phyloP scores from a whole-genome alignment of 352 stramenopile genomes.

The Globisporangium recalcitrans region DNA sequence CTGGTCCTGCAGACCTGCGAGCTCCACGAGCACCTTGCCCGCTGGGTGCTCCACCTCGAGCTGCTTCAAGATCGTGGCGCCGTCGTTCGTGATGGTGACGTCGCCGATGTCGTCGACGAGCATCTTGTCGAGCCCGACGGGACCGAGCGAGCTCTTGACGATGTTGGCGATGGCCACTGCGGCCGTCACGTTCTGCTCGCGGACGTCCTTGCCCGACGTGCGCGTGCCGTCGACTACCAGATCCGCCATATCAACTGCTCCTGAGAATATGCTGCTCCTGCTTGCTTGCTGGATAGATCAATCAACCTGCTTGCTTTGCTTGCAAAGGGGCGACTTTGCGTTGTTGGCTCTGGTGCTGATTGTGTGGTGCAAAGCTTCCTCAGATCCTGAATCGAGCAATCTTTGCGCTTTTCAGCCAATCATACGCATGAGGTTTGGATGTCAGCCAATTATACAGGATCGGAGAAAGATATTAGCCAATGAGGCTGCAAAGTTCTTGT shows the following conservation, averaged over 20 bases:
- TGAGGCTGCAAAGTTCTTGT: not conserved
- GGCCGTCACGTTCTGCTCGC: constrained; percentile 95
- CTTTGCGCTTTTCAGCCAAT: constrained; percentile 23
- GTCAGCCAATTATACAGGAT: constrained; percentile 4
- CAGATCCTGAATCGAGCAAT: constrained; percentile 20
- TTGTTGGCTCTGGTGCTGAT: constrained; percentile 24
- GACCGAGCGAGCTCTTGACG: constrained; percentile 98
- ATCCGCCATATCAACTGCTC: constrained; percentile 43
- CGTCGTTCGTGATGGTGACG: constrained; percentile 99
- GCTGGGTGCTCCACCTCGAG: constrained; percentile 99
- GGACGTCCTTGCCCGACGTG: constrained; percentile 91
- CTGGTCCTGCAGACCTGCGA: constrained; percentile 97
- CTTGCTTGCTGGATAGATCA: not conserved
- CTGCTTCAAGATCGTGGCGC: constrained; percentile 99
- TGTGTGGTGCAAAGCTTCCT: constrained; percentile 35
- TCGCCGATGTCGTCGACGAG: constrained; percentile 98
- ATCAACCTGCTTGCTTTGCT: constrained; percentile 2
- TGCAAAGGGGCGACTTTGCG: constrained; percentile 16
- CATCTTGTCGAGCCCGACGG: constrained; percentile 99
- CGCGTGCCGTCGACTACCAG: constrained; percentile 89
- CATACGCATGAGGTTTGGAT: not conserved
- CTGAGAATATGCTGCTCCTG: not conserved
- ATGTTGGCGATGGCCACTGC: constrained; percentile 99
- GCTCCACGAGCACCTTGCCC: constrained; percentile 97
- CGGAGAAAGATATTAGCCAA: constrained; percentile 1